Base-by-base conservation (phyloP, 2,329 filamentous ascomycete genomes). In the Nothomitra cinnamomea region DNA sequence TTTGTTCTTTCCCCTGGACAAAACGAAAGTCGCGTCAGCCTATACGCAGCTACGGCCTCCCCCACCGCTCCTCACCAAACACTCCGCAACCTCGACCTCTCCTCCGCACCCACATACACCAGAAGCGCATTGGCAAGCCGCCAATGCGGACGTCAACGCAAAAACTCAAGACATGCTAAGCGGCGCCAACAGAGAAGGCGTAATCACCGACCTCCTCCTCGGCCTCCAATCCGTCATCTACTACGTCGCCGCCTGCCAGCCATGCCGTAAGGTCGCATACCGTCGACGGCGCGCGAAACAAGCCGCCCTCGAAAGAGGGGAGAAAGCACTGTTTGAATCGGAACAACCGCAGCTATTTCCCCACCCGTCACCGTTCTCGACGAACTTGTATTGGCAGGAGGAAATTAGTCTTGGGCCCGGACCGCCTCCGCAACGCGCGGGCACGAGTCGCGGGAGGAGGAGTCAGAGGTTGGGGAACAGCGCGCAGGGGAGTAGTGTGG, bases 371-470 rank as follows among this genome's bases (percentile, higher is more conserved):
- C 85, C 87, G 1, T 92, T 87, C 61, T 83, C 82, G 62, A 94
- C 87, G 25, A 95, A 95, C 62, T 82, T 83, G 12, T 87, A 86
- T 68, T 95, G 89, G 89, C 72, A 77, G 32, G 85, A 92, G 63
- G 89, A 95, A 67, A 94, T 95, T 59, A 74, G 73, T 57, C 76
- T 89, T 68, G 89, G 89, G 0, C 89, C 89, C 1, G 80, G 78
- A 2, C 75, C 85, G 36, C 82, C 81, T 32, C 82, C 82, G 61
- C 68, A 72, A 76, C 55, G 62, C 55, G 59, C 82, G 65, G 68
- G 75, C 56, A 66, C 67, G 60, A 67, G 58, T 55, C 79, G 75
- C 68, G 79, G 72, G 62, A 70, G 69, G 51, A 80, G 77, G 61
- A 75, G 81, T 58, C 73, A 79, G 51, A 76, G 77, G 17, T 67